phyloP scores from a whole-genome alignment of 345 rosid species.

The Diplotaxis tenuifolia region DNA sequence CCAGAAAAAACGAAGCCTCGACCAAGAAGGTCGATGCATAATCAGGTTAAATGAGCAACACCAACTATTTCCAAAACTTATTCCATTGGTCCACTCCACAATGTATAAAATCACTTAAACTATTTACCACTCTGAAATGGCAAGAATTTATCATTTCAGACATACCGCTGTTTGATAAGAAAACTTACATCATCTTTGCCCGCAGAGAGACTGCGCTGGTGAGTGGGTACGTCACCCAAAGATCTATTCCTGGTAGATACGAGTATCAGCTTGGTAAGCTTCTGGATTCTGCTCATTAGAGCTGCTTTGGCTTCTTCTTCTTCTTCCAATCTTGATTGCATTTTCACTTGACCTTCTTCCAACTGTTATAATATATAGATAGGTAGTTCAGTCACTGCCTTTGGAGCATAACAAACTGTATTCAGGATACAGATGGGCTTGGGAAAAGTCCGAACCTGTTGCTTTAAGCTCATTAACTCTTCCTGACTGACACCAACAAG shows the following conservation, averaged over 20 bases:
- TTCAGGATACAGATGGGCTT: neutral
- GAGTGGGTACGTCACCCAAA: slow-evolving; percentile 61
- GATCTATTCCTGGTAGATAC: slow-evolving; percentile 88
- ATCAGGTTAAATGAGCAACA: neutral
- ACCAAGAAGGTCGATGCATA: slow-evolving; percentile 7
- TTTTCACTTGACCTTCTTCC: slow-evolving; percentile 99
- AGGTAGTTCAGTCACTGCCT: slow-evolving; percentile 15
- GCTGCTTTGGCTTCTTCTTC: slow-evolving; percentile 99
- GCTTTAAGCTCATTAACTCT: slow-evolving; percentile 83
- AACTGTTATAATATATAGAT: slow-evolving; percentile 45
- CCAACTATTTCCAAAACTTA: neutral
- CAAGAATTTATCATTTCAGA: neutral
- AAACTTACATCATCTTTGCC: slow-evolving; percentile 76
- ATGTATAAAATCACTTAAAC: neutral
- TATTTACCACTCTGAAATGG: neutral
- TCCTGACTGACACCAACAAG: slow-evolving; percentile 90
- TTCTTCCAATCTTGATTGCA: slow-evolving; percentile 99
- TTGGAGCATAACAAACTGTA: neutral
- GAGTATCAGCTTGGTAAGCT: slow-evolving; percentile 96
- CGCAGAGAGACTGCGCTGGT: slow-evolving; percentile 64
- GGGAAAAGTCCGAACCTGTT: slow-evolving; percentile 55
- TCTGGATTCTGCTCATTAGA: slow-evolving; percentile 97
- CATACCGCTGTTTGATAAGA: neutral
- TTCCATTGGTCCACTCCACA: slow-evolving; percentile 5
- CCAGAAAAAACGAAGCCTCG: slow-evolving; percentile 2